Conservation (phyloP, 352 stramenopile genomes). For the Phytophthora uliginosa region DNA sequence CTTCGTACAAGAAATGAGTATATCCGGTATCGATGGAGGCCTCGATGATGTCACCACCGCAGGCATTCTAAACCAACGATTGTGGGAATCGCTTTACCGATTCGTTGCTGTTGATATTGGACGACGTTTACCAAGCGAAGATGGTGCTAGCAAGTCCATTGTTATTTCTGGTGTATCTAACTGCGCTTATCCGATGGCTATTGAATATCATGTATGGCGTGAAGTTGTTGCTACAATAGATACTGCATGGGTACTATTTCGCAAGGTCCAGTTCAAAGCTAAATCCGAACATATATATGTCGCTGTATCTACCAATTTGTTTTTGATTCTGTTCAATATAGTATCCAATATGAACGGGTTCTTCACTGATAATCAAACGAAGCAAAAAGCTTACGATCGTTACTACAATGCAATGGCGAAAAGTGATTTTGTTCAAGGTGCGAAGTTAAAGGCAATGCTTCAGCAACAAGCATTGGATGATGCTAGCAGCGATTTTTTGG, state of each 20-base stretch:
- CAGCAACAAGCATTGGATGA: neutral
- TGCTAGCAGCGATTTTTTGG: neutral
- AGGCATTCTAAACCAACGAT: neutral
- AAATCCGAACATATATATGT: no score
- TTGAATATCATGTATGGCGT: conserved; percentile 21
- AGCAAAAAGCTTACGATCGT: neutral
- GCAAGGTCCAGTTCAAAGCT: neutral
- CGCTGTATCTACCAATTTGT: no score
- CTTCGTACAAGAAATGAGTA: neutral
- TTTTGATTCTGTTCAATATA: neutral
- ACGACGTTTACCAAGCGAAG: conserved; percentile 9
- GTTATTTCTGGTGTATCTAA: conserved; percentile 17
- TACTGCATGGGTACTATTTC: conserved; percentile 7
- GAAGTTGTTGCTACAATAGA: conserved; percentile 13
- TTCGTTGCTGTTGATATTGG: neutral
- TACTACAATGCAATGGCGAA: conserved; percentile 1
- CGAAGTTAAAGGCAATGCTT: neutral
- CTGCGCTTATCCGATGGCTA: neutral
- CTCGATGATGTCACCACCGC: neutral
- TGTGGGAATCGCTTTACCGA: neutral
- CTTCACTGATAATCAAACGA: neutral
- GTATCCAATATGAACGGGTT: neutral
- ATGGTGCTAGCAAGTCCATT: conserved; percentile 12
- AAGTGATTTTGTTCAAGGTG: neutral
- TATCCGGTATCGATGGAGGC: conserved; percentile 5